These are phyloP conservation scores for Gyromitra esculenta DNA, from an alignment of 2,329 filamentous ascomycete species.

Conservation along the genomic window DNA sequence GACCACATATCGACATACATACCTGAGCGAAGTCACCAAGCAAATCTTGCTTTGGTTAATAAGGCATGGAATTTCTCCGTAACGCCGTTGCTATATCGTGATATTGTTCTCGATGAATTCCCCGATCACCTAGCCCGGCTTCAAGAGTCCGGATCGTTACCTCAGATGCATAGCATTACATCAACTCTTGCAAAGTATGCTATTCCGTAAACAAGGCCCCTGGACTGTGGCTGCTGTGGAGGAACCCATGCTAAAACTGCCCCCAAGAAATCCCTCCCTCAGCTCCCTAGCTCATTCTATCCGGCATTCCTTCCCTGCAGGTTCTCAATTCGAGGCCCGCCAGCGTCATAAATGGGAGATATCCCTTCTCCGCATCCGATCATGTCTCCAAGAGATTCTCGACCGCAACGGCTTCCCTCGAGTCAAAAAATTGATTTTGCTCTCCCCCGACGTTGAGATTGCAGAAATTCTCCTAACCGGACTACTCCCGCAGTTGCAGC, in stretches of 20 bases:
- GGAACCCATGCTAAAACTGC: conserved; percentile 31
- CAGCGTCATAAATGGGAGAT: conserved; percentile 46
- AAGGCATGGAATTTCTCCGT: conserved; percentile 44
- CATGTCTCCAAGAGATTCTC: conserved; percentile 36
- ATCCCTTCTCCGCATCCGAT: conserved; percentile 28
- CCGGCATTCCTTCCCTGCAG: conserved; percentile 29
- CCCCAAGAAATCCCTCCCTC: conserved; percentile 41
- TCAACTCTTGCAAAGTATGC: conserved; percentile 45
- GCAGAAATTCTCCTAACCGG: conserved; percentile 47
- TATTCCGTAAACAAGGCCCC: conserved; percentile 4
- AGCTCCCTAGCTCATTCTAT: conserved; percentile 48
- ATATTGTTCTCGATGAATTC: conserved; percentile 43
- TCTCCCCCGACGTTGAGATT: conserved; percentile 43
- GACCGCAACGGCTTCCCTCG: conserved; percentile 45
- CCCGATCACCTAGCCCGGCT: conserved; percentile 2
- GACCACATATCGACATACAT: conserved; percentile 49
- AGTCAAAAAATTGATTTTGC: conserved; percentile 38
- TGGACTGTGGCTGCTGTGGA: conserved; percentile 1
- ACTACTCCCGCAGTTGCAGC: conserved; percentile 39
- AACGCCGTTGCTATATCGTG: conserved; percentile 43
- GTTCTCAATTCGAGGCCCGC: conserved; percentile 3
- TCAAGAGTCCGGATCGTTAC: conserved; percentile 31
- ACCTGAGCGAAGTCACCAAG: conserved; percentile 25
- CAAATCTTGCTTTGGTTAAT: conserved; percentile 41
- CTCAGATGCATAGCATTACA: conserved; percentile 34